Conservation (phyloP, 2,329 filamentous ascomycete species). For the Aureobasidium sp. region DNA sequence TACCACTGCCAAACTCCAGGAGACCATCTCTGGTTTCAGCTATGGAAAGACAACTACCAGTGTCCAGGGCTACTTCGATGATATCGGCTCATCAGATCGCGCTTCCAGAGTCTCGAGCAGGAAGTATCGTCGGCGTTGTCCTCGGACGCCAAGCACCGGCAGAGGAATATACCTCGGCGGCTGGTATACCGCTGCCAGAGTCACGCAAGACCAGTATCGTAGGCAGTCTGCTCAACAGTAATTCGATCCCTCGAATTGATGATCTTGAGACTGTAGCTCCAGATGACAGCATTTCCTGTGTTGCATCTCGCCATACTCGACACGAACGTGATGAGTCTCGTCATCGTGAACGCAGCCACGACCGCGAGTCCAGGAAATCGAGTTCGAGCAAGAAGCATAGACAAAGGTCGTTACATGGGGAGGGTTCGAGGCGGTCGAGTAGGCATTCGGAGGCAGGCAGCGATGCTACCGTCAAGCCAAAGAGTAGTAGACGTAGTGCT, state of each 20-base stretch:
- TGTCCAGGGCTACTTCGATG: constrained; percentile 16
- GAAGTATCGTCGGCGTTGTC: neutral
- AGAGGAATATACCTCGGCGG: neutral
- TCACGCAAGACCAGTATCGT: constrained; percentile 20
- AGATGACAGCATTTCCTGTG: constrained; percentile 43
- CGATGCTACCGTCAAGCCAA: constrained; percentile 24
- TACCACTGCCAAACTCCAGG: constrained; percentile 19
- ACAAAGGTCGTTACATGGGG: constrained; percentile 17
- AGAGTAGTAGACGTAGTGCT: constrained; percentile 26
- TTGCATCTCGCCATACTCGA: constrained; percentile 18
- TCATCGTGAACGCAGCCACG: constrained; percentile 3
- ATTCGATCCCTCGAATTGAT: constrained; percentile 20
- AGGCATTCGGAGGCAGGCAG: constrained; percentile 21
- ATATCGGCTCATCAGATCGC: constrained; percentile 18
- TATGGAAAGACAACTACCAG: neutral
- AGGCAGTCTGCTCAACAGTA: neutral
- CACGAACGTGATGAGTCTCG: neutral
- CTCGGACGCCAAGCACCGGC: neutral
- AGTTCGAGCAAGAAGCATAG: constrained; percentile 10
- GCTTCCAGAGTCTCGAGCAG: constrained; percentile 14
- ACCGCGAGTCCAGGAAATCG: constrained; percentile 15
- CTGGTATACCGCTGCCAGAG: constrained; percentile 17
- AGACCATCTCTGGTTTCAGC: constrained; percentile 15
- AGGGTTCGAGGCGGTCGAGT: constrained; percentile 18
- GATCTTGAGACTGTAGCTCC: constrained; percentile 41